Conservation (phyloP, 768 basidiomycete species). For the Tylopilus plumbeoviolaceoides region DNA sequence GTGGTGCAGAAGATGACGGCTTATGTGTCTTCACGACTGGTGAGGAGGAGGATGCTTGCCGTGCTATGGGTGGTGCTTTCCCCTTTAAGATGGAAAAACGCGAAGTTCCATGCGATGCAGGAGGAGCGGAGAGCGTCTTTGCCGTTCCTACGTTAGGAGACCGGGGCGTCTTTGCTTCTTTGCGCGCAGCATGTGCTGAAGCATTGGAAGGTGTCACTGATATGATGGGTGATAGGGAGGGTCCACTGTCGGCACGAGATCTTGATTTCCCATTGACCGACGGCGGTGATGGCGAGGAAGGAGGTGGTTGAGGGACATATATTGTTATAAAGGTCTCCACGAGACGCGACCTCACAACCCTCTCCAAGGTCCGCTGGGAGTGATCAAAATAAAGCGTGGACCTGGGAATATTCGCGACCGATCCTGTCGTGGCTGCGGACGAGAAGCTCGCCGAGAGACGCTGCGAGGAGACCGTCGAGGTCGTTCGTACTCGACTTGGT, state of each 20-base stretch:
- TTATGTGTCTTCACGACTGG: conserved; percentile 19
- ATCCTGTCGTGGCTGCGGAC: conserved; percentile 1
- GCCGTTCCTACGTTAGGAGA: conserved; percentile 14
- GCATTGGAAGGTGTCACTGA: background rate
- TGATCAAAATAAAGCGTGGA: conserved; percentile 47
- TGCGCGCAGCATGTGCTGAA: conserved; percentile 11
- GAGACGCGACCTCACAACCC: conserved; percentile 64
- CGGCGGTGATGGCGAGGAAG: conserved; percentile 28
- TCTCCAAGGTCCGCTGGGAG: conserved; percentile 68
- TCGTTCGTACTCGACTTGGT: conserved; percentile 43
- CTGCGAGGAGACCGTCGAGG: conserved; percentile 48
- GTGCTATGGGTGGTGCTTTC: conserved; percentile 16
- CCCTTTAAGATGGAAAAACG: conserved; percentile 13
- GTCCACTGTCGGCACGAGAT: conserved; percentile 26
- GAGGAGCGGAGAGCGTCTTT: conserved; percentile 13
- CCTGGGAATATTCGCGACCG: conserved; percentile 18
- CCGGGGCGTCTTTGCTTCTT: conserved; percentile 9
- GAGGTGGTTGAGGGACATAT: conserved; percentile 33
- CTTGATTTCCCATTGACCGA: conserved; percentile 21
- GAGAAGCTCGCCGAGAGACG: conserved; percentile 6
- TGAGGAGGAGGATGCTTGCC: conserved; percentile 18
- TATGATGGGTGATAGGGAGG: conserved; percentile 8
- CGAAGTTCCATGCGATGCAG: conserved; percentile 3
- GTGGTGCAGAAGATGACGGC: conserved; percentile 22
- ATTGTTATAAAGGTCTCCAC: conserved; percentile 76